Base-by-base conservation (phyloP, 202 grass and related monocot species). In the Miscanthus sacchariflorus region DNA sequence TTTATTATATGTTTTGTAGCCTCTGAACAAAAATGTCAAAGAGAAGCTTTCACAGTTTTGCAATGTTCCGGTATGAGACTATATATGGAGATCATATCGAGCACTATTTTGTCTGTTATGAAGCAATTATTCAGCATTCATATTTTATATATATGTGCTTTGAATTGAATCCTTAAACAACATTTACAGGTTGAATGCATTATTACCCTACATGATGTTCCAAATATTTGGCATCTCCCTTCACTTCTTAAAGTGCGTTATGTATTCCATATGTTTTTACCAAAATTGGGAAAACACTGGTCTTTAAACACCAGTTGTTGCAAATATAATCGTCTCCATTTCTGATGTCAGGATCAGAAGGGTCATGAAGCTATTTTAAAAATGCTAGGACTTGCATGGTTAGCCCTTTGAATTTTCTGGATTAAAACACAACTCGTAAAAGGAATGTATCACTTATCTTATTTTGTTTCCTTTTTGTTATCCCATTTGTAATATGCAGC, bases 1-100 rank as follows among this genome's bases (percentile, higher is more conserved):
- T 66, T 28, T 12, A 66, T 66, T 66, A 12, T 66, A 66, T 66
- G 63, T 27, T 66, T 66, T 66, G 23, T 11, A 96, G 92, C 76
- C 68, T 43, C 44, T 96, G 74, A 77, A 94, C 76, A 81, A 94
- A 87, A 94, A 87, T 13, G 90, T 86, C 43, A 96, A 96, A 83
- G 89, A 87, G 12, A 96, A 96, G 64, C 88, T 96, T 52, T 94
- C 90, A 42, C 92, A 89, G 45, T 96, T 92, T 70, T 93, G 94
- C 70, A 92, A 91, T 73, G 92, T 96, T 69, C 90, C 88, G 72
- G 94, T 96, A 96, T 27, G 61, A 25, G 61, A 65, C 3, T n/a
- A n/a, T n/a, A n/a, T 65, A 65, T 65, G 21, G 23, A 65, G 9
- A 19, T 59, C 56, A 59, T 59, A 59, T 59, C 21, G 21, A n/a